Base-by-base conservation (phyloP, 495 filamentous ascomycete genomes). In the Geopyxis carbonaria region DNA sequence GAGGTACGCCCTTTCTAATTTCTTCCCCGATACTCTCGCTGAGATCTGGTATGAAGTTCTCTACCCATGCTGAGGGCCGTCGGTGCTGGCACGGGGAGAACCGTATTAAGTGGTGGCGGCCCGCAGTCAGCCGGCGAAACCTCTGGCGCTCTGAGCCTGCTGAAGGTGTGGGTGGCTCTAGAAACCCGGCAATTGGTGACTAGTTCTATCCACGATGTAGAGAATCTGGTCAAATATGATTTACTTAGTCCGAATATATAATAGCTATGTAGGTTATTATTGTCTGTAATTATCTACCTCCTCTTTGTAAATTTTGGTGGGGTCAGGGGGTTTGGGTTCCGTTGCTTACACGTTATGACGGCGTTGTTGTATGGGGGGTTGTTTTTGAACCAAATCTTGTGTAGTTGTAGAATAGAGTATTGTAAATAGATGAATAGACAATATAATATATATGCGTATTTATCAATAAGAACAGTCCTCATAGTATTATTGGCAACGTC, bases 111-210 rank as follows among this genome's bases (percentile, higher is more conserved):
- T 41, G 64, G 70, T 24, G 77, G 77, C 36, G 36, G n/a, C n/a
- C n/a, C n/a, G n/a, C n/a, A 41, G 29, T 21, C 32, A 15, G 36
- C 32, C 4, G 42, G 31, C 5, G 38, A 34, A 19, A n/a, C n/a
- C n/a, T n/a, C n/a, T n/a, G 24, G 42, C 4, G 44, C 23, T 4
- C 35, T 41, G 47, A 82, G 77, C n/a, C 86, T 97, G 76, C 61
- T 94, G 46, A 82, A 84, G 54, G 74, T 97, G 0, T 97, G 89
- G 89, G 68, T 86, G 23, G 86, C 85, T 9, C 61, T 97, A 15
- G 89, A 97, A 58, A 78, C 84, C 16, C 70, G 89, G 43, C 76
- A 75, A 46, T 81, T 89, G 54, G 65, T 95, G 59, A 79, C 85
- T 58, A 82, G 80, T 31, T 84, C 79, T 42, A 73, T 85, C 30